A percentile compares a stretch with the other conserved stretches of the same genome.
Conservation (phyloP, 345 rosid genomes). For the Citropsis articulata region DNA sequence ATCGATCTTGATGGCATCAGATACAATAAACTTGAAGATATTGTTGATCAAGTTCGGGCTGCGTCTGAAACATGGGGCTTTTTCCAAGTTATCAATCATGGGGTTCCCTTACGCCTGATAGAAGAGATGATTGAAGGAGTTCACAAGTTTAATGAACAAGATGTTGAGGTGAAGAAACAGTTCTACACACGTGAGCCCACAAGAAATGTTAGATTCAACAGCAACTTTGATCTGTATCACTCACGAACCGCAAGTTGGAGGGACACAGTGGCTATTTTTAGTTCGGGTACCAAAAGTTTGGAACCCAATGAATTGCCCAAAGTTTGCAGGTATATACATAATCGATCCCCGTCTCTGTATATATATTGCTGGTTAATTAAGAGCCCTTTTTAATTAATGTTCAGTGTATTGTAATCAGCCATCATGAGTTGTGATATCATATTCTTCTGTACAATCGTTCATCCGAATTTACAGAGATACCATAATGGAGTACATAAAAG, state of each 20-base stretch:
- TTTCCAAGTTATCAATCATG: conserved; percentile 49
- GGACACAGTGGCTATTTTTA: conserved; percentile 5
- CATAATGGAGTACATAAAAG: neutral
- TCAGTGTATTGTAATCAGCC: no score
- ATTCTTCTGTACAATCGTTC: neutral
- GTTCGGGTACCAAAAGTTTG: neutral
- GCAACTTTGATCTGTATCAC: conserved; percentile 17
- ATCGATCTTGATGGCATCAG: conserved; percentile 12
- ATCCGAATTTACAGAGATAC: neutral
- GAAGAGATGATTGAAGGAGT: conserved; percentile 18
- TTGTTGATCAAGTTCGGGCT: conserved; percentile 26
- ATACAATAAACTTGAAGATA: neutral
- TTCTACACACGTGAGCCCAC: neutral
- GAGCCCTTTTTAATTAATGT: no score
- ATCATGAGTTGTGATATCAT: no score
- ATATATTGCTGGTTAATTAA: no score
- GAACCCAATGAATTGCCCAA: neutral
- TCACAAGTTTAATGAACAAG: conserved; percentile 15
- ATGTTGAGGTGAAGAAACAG: conserved; percentile 14
- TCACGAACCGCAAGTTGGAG: conserved; percentile 29
- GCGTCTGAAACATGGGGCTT: conserved; percentile 41
- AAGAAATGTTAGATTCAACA: conserved; percentile 5
- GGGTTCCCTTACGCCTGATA: conserved; percentile 19
- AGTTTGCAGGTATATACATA: conserved; percentile 3
- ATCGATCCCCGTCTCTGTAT: neutral